Evolutionary conservation across 2,329 filamentous ascomycete species (phyloP), one percentile per base, ranked within the genome.

Genomic region (Helminthosporium solani): DNA sequence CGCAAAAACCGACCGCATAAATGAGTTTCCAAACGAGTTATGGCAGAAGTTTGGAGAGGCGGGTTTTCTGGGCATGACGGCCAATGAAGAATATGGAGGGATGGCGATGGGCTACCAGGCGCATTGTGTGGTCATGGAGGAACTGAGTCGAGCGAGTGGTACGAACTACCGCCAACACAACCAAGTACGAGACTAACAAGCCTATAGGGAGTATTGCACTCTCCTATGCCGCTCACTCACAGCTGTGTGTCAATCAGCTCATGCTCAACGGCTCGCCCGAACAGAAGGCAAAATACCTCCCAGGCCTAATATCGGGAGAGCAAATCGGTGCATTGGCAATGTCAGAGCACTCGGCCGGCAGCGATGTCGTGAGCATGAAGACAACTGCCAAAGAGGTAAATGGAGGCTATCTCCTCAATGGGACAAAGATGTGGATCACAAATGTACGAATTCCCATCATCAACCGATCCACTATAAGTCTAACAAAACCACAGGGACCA

Each of bases 371-470:
- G 21, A 88, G 87, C 71, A 97, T 97, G 92, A 89, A 91, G 68
- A 95, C 86, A 35, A 86, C 82, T 2, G 92, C 91, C 0, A 87
- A 83, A 67, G 78, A 82, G 53, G 87, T 89, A 9, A 87, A 94
- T 60, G 91, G 90, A 28, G 92, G 92, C 21, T 96, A 87, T 70
- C 52, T 91, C 16, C 76, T 99, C 44, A 90, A 91, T 63, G 92
- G 91, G 25, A 88, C 86, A 50, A 96, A 99, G 79, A 96, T 97
- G 92, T 99, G 92, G 92, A 99, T 99, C 68, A 99, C 92, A 52
- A 99, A 99, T 72, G 89, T 80, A 57, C 34, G 70, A 60, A 15
- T 7, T n/a, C 8, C 14, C 11, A 12, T 25, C 5, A 23, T 15
- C 20, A 7, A 15, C 3, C 37, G 14, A 16, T 9, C 18, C 21